Evolutionary conservation across 2,329 filamentous ascomycete species (phyloP).

Genomic region (Fusarium solani-melongenae): DNA sequence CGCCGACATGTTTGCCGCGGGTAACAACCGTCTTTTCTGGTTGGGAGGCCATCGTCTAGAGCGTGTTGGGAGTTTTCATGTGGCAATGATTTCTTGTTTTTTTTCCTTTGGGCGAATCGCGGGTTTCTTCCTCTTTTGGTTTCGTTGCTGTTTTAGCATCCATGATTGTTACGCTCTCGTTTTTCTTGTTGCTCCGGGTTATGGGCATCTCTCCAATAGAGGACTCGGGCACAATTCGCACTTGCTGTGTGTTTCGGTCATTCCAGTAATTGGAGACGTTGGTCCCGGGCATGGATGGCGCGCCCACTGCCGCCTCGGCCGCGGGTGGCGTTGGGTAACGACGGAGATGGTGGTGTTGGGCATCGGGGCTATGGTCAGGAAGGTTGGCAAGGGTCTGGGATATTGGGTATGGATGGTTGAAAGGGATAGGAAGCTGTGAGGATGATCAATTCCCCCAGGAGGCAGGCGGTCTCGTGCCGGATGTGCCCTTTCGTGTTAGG

Average conservation of each 20-base stretch:
- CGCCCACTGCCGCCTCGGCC: slow-evolving; percentile 10
- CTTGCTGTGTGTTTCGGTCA: slow-evolving; percentile 18
- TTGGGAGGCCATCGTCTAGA: slow-evolving; percentile 37
- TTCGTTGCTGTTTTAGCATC: slow-evolving; percentile 25
- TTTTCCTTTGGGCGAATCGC: slow-evolving; percentile 23
- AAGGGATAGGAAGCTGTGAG: slow-evolving; percentile 3
- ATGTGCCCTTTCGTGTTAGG: not conserved
- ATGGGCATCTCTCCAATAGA: slow-evolving; percentile 26
- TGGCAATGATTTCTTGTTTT: slow-evolving; percentile 25
- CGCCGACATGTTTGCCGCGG: slow-evolving; percentile 26
- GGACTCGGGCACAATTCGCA: slow-evolving; percentile 9
- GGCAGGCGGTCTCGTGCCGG: slow-evolving; percentile 10
- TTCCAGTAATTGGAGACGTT: slow-evolving; percentile 20
- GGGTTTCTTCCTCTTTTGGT: slow-evolving; percentile 24
- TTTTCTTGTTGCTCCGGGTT: slow-evolving; percentile 29
- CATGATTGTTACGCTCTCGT: slow-evolving; percentile 19
- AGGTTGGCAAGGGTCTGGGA: slow-evolving; percentile 19
- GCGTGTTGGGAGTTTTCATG: slow-evolving; percentile 42
- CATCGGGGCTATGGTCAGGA: slow-evolving; percentile 16
- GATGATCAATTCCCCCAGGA: slow-evolving; percentile 12
- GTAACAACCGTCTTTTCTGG: slow-evolving; percentile 31
- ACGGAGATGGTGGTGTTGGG: slow-evolving; percentile 38
- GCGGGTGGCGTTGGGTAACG: slow-evolving; percentile 35
- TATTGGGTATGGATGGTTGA: slow-evolving; percentile 9
- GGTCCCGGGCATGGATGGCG: not conserved